phyloP scores from a whole-genome alignment of 1,284 basidiomycete species.

The Sparassis latifolia region DNA sequence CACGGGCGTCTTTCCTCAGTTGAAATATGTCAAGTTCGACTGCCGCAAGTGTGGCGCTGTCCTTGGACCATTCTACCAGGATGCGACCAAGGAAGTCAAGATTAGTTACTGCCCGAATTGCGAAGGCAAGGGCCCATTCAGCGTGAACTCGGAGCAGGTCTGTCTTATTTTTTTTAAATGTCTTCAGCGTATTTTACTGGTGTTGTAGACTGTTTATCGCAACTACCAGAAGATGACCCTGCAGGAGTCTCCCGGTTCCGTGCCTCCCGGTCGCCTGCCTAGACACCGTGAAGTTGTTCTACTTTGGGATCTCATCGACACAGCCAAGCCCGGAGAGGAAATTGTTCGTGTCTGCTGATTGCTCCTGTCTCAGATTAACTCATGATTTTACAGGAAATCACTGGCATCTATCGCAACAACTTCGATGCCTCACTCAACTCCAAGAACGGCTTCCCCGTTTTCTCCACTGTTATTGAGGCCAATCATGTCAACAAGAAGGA shows the following conservation, averaged over 20 bases:
- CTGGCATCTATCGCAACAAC: slow-evolving; percentile 97
- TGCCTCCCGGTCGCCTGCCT: slow-evolving; percentile 94
- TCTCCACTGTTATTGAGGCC: slow-evolving; percentile 96
- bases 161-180: slow-evolving; percentile 10
- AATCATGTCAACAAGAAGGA: slow-evolving; percentile 99
- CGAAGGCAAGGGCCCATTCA: slow-evolving; percentile 91
- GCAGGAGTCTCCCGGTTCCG: slow-evolving; percentile 97
- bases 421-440: slow-evolving; percentile 97
- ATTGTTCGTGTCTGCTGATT: slow-evolving; percentile 52
- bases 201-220: slow-evolving; percentile 87
- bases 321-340: slow-evolving; percentile 97
- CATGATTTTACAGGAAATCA: slow-evolving; percentile 61
- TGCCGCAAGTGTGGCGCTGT: slow-evolving; percentile 90
- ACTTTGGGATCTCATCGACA: slow-evolving; percentile 97
- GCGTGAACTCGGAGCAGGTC: slow-evolving; percentile 94
- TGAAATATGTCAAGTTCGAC: slow-evolving; percentile 99
- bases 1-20: slow-evolving; percentile 95
- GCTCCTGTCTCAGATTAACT: slow-evolving; percentile 4
- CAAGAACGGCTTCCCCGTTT: slow-evolving; percentile 99
- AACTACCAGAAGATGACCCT: slow-evolving; percentile 99
- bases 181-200: background rate
- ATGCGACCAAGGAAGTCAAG: slow-evolving; percentile 90
- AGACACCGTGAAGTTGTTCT: slow-evolving; percentile 95
- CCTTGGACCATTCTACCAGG: slow-evolving; percentile 97
- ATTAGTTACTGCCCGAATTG: slow-evolving; percentile 94